phyloP scores from a whole-genome alignment of 352 stramenopile genomes.

The Pythium brassicae region DNA sequence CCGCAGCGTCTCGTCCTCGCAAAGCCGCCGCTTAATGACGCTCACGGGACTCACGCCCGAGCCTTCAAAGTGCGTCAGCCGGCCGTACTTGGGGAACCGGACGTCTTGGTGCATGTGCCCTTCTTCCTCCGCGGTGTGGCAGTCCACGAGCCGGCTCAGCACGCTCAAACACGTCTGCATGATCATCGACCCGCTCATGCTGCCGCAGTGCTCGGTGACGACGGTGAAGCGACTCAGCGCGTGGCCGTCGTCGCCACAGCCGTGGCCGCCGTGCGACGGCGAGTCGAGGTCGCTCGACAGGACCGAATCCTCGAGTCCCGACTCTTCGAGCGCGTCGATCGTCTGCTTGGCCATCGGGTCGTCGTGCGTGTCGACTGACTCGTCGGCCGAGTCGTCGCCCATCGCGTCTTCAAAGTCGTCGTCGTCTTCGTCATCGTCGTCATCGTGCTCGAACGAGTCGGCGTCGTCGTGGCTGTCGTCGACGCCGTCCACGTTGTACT shows the following conservation, averaged over 20 bases:
- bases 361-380: conserved; percentile 28
- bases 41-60: conserved; percentile 74
- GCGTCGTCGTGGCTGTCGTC: conserved; percentile 42
- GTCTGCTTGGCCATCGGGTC: conserved; percentile 49
- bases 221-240: conserved; percentile 61
- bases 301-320: conserved; percentile 38
- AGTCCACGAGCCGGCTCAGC: conserved; percentile 78
- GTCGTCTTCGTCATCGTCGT: conserved; percentile 39
- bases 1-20: conserved; percentile 69
- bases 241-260: conserved; percentile 25
- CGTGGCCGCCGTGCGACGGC: conserved; percentile 17
- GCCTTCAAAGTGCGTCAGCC: conserved; percentile 79
- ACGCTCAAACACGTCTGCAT: conserved; percentile 85
- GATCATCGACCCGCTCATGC: conserved; percentile 85
- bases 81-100: conserved; percentile 73
- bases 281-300: conserved; percentile 31
- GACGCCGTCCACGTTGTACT: conserved; percentile 62
- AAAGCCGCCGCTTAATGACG: conserved; percentile 68
- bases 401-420: conserved; percentile 28
- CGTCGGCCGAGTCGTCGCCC: conserved; percentile 17
- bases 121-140: conserved; percentile 79
- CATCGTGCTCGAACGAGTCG: conserved; percentile 48
- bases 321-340: conserved; percentile 64
- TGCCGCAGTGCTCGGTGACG: conserved; percentile 68
- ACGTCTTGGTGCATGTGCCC: conserved; percentile 74